A percentile compares a stretch with the other conserved stretches of the same genome.
phyloP scores from a whole-genome alignment of 2,329 filamentous ascomycete species.

The Penicillium sp. region DNA sequence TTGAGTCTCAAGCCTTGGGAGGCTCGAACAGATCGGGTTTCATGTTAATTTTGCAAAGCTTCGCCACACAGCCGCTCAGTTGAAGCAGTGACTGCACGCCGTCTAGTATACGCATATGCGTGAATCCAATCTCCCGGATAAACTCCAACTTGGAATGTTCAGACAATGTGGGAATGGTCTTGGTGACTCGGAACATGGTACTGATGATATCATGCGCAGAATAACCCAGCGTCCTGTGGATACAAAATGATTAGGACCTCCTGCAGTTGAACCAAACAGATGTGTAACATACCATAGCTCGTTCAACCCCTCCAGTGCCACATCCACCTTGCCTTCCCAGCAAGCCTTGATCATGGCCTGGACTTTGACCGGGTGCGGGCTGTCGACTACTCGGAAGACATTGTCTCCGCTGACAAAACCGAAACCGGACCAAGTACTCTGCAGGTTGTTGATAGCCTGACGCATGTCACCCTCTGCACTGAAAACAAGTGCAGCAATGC shows the following conservation, averaged over 20 bases:
- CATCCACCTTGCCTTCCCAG: constrained; percentile 82
- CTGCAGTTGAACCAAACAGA: background rate
- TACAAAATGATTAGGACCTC: constrained; percentile 4
- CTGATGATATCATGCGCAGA: constrained; percentile 98
- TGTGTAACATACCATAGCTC: constrained; percentile 63
- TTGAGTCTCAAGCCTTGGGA: constrained; percentile 24
- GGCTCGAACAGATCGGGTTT: constrained; percentile 68
- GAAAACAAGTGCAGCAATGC: constrained; percentile 90
- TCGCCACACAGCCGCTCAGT: constrained; percentile 81
- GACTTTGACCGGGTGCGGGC: constrained; percentile 93
- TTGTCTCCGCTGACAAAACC: constrained; percentile 96
- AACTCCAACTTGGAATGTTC: constrained; percentile 96
- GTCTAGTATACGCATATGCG: constrained; percentile 98
- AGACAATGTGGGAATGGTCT: constrained; percentile 81
- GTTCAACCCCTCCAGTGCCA: constrained; percentile 72
- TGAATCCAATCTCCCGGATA: constrained; percentile 97
- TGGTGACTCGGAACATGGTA: constrained; percentile 98
- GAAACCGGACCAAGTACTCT: constrained; percentile 86
- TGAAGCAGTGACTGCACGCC: constrained; percentile 92
- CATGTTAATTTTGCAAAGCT: constrained; percentile 94
- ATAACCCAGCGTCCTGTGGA: constrained; percentile 67
- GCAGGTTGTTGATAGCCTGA: constrained; percentile 96
- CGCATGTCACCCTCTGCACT: constrained; percentile 97
- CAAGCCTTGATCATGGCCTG: constrained; percentile 98
- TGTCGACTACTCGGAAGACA: constrained; percentile 95